Evolutionary conservation across 2,329 filamentous ascomycete species (phyloP), one percentile per base, ranked within the genome.

Genomic region (Ophiostoma novo-ulmi): DNA sequence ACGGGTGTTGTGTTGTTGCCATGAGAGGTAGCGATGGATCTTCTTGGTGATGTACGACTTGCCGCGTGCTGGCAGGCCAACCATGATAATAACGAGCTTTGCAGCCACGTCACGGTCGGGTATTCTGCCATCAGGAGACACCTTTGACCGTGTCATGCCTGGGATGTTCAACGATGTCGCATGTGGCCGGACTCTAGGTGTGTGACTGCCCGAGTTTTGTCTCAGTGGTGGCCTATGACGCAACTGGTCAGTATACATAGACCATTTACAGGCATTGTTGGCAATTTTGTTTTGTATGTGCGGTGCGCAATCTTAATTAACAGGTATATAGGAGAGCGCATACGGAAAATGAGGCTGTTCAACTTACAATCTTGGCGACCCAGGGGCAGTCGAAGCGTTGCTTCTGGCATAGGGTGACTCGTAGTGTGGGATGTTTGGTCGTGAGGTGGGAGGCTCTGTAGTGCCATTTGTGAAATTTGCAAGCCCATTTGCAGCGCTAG

Each of bases 41-140:
- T 99, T 99, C 84, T 98, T 98, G 73, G 95, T 98, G 77, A 99
- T 97, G 81, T 99, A 99, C 70, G 94, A 97, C 82, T 99, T 99
- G 78, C 95, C 95, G 76, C 95, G 86, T 11, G 95, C 95, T 2
- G 95, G 95, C 76, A 99, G 82, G 74, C 95, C 95, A 72, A 99
- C 95, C 95, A 99, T 99, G 79, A 99, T 89, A 76, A 99, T 97
- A 78, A 98, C 93, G 73, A 99, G 85, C 84, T 99, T 99, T 58
- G 95, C 91, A 68, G 94, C 95, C 68, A 99, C 91, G 85, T 99
- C 95, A 77, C 94, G 87, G 78, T 94, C 89, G 70, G 95, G 91
- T 75, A 99, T 99, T 76, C 92, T 89, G 75, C 95, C 95, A 80
- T 99, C 95, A 10, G 95, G 95, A 1, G 95, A 99, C 67, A 97